Evolutionary conservation across 768 basidiomycete species (phyloP).

Genomic region (Macrolepiota dolichaula): DNA sequence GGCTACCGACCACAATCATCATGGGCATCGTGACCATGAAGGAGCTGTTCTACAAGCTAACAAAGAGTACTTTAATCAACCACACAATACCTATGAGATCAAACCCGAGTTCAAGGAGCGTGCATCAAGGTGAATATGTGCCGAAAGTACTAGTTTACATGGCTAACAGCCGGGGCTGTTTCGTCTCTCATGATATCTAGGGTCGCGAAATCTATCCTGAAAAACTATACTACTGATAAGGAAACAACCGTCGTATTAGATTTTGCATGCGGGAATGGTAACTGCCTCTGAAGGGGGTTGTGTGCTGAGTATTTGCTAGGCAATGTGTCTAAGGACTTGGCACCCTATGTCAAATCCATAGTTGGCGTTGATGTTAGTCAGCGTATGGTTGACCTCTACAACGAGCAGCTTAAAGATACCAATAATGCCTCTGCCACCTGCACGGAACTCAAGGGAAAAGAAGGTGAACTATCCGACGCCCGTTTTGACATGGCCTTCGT

Average conservation of each 20-base stretch:
- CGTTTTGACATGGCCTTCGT: conserved; percentile 67
- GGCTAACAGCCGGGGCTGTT: too few relatives aligned
- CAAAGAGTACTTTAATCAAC: conserved; percentile 9
- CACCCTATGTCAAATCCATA: conserved; percentile 51
- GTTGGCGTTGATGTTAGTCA: conserved; percentile 71
- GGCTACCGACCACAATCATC: conserved; percentile 2
- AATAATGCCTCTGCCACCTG: conserved; percentile 61
- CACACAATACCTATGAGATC: conserved; percentile 5
- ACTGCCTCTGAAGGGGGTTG: background rate
- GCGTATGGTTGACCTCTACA: conserved; percentile 60
- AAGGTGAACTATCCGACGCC: conserved; percentile 40
- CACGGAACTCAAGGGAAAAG: conserved; percentile 38
- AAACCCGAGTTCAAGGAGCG: conserved; percentile 13
- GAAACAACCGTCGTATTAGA: conserved; percentile 56
- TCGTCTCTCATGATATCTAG: conserved; percentile 10
- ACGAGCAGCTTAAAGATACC: conserved; percentile 39
- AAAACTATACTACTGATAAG: conserved; percentile 42
- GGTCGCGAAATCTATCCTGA: conserved; percentile 27
- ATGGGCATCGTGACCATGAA: conserved; percentile 9
- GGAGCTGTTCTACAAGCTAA: conserved; percentile 2
- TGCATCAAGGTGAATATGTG: conserved; percentile 11
- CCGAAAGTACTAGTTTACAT: background rate
- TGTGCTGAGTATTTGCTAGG: conserved; percentile 33
- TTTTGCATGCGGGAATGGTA: conserved; percentile 69
- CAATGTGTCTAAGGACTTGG: conserved; percentile 51